A percentile compares a stretch with the other conserved stretches of the same genome.
phyloP scores from a whole-genome alignment of 345 rosid genomes.

The Brassica carinata region DNA sequence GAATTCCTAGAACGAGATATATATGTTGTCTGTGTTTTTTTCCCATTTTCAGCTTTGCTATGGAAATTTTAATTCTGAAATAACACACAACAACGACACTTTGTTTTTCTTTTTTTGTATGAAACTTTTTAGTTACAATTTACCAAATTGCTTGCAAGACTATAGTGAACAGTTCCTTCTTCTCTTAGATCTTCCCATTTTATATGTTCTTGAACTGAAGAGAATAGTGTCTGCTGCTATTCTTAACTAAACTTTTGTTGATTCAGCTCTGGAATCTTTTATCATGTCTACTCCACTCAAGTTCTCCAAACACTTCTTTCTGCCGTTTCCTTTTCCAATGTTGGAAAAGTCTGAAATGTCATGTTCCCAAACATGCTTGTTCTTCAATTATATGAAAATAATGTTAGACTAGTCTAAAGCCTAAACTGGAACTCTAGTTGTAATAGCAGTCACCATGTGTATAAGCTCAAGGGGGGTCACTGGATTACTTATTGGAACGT shows the following conservation, averaged over 20 bases:
- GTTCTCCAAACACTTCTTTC: constrained; percentile 6
- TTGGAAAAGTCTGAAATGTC: constrained; percentile 13
- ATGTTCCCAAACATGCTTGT: constrained; percentile 4
- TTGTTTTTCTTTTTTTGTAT: constrained; percentile 7
- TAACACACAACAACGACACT: constrained; percentile 1
- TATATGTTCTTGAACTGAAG: constrained; percentile 2
- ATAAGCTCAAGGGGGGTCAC: not conserved
- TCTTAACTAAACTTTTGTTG: not conserved
- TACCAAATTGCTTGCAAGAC: not conserved
- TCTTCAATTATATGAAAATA: constrained; percentile 7
- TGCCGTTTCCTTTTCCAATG: not conserved
- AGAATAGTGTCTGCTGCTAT: constrained; percentile 2
- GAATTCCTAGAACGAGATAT: not conserved
- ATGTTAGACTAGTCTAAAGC: constrained; percentile 2
- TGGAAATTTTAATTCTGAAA: constrained; percentile 8
- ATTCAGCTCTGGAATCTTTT: constrained; percentile 1
- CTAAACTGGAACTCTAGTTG: not conserved
- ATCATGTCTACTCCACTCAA: constrained; percentile 1
- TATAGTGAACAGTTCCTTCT: constrained; percentile 1
- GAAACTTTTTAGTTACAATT: constrained; percentile 7
- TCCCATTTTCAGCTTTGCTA: not conserved
- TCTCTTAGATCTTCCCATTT: constrained; percentile 9
- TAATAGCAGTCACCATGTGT: constrained; percentile 11
- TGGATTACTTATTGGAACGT: not conserved
- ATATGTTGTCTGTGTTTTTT: not conserved